Evolutionary conservation across 139 green algal species (phyloP).

Genomic region (Chlamydomonas eustigma): DNA sequence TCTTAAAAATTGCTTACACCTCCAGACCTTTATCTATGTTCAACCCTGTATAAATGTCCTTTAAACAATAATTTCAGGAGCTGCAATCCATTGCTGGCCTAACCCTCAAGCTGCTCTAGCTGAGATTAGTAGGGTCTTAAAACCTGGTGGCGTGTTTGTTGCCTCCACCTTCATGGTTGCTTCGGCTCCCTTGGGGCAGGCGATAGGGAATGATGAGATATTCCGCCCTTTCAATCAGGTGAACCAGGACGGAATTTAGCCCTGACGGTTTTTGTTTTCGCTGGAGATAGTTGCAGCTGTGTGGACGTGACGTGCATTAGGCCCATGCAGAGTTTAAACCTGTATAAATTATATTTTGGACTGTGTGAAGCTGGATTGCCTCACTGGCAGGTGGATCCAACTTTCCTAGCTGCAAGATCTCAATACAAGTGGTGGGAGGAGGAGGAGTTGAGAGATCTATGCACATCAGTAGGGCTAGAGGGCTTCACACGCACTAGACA

Average conservation of each 20-base stretch:
- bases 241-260: background rate
- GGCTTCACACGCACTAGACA: constrained; percentile 55
- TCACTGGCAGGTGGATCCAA: background rate
- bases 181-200: constrained; percentile 63
- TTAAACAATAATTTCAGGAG: no score
- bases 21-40: no score
- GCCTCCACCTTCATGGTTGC: constrained; percentile 81
- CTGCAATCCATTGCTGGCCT: constrained; percentile 97
- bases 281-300: background rate
- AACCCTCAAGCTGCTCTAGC: constrained; percentile 65
- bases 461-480: constrained; percentile 48
- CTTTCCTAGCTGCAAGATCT: background rate
- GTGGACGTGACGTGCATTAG: no score
- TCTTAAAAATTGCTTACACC: no score
- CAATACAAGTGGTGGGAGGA: constrained; percentile 78
- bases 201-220: constrained; percentile 62
- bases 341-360: background rate
- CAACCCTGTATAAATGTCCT: no score
- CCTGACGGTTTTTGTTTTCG: background rate
- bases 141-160: constrained; percentile 91
- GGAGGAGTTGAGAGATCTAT: constrained; percentile 78
- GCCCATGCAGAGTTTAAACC: background rate
- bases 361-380: background rate
- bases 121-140: constrained; percentile 87
- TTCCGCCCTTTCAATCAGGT: constrained; percentile 62